Conservation (phyloP, 2,329 filamentous ascomycete genomes). For the Pseudocercospora eumusae region DNA sequence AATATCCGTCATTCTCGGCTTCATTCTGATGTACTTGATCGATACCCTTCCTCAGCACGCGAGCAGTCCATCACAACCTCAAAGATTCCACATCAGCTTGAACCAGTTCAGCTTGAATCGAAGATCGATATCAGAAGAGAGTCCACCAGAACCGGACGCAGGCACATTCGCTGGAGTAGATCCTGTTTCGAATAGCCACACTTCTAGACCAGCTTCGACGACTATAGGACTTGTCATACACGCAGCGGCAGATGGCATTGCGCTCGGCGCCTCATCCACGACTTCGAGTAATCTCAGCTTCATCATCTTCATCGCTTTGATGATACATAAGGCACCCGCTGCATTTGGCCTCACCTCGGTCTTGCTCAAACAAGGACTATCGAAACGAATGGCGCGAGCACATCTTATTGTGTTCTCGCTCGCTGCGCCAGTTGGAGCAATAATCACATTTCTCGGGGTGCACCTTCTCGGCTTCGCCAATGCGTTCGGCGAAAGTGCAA, state of each 20-base stretch:
- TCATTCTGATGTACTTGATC: conserved; percentile 95
- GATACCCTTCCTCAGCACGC: conserved; percentile 79
- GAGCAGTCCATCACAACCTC: conserved; percentile 52
- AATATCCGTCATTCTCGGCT: conserved; percentile 81
- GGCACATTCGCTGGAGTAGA: conserved; percentile 24
- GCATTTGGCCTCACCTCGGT: conserved; percentile 93
- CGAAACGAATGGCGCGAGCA: conserved; percentile 78
- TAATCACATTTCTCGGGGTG: conserved; percentile 79
- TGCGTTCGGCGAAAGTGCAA: conserved; percentile 56
- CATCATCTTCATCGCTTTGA: conserved; percentile 92
- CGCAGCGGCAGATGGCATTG: conserved; percentile 90
- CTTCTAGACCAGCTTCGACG: conserved; percentile 48
- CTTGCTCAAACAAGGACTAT: conserved; percentile 84
- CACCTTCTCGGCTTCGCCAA: conserved; percentile 68
- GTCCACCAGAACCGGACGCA: conserved; percentile 22
- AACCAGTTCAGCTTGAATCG: conserved; percentile 66
- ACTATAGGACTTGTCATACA: conserved; percentile 96
- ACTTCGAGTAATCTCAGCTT: conserved; percentile 74
- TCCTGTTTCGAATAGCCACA: not conserved
- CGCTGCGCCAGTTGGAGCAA: conserved; percentile 81
- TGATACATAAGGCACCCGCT: conserved; percentile 92
- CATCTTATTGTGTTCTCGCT: conserved; percentile 90
- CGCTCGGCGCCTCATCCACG: conserved; percentile 79
- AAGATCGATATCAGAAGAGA: conserved; percentile 32
- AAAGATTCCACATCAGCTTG: conserved; percentile 82